Evolutionary conservation across 768 basidiomycete genomes (phyloP).

Genomic region (Pleurotus platypus): DNA sequence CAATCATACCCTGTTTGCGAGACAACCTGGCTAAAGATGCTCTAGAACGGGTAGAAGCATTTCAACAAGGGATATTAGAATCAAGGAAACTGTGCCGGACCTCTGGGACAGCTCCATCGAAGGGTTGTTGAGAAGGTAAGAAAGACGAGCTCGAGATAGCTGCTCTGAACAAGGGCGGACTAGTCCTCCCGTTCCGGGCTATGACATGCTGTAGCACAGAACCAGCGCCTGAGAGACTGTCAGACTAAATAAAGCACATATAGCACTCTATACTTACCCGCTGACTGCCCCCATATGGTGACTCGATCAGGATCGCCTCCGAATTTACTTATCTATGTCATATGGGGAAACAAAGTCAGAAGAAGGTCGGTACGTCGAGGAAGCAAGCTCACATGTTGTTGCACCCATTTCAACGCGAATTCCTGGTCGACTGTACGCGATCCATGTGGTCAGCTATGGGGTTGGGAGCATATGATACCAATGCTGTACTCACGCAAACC

Average conservation of each 20-base stretch:
- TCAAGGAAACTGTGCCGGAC: background rate
- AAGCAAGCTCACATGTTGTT: background rate
- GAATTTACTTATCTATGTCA: background rate
- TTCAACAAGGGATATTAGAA: too few species aligned
- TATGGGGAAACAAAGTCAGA: background rate
- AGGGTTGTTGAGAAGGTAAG: conserved; percentile 26
- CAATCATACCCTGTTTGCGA: background rate
- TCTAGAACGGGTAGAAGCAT: background rate
- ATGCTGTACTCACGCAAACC: conserved; percentile 35
- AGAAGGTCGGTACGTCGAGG: background rate
- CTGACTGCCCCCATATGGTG: conserved; percentile 19
- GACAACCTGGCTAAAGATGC: background rate
- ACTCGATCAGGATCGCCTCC: conserved; percentile 16
- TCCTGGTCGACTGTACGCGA: background rate
- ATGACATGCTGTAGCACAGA: conserved; percentile 30
- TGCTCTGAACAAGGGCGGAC: conserved; percentile 21
- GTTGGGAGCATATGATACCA: background rate
- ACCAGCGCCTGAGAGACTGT: conserved; percentile 22
- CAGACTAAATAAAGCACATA: background rate
- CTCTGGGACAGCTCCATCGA: conserved; percentile 21
- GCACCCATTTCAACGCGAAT: conserved; percentile 3
- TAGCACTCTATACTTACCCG: background rate
- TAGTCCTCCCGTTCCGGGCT: conserved; percentile 25
- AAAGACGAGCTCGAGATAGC: conserved; percentile 26
- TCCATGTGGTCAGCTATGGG: background rate